A percentile compares a stretch with the other conserved stretches of the same genome.
Evolutionary conservation across 73 alveolate species (phyloP).

Genomic region (Stentor roeselii): DNA sequence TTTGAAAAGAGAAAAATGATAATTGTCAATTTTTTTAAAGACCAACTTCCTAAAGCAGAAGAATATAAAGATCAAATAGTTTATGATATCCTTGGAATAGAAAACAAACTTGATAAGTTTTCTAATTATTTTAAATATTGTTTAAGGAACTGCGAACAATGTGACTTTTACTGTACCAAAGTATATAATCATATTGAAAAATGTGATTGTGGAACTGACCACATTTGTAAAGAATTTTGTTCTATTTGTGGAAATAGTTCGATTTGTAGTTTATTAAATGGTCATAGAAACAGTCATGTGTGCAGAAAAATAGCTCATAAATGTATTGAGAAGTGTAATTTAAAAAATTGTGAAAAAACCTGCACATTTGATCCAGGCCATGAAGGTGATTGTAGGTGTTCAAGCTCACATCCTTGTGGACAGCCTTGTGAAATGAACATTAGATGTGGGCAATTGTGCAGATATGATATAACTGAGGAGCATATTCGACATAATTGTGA

Average conservation of each 20-base stretch:
- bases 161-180: background rate
- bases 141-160: background rate
- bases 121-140: background rate
- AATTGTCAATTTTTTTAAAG: background rate
- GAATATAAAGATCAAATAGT: background rate
- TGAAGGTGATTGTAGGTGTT: background rate
- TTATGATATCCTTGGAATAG: background rate
- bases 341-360: background rate
- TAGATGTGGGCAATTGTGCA: background rate
- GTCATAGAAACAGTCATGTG: background rate
- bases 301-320: background rate
- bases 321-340: background rate
- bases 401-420: slow-evolving; percentile 2
- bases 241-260: background rate
- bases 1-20: background rate
- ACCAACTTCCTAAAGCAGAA: background rate
- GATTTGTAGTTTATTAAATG: background rate
- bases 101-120: background rate
- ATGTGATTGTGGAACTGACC: slow-evolving; percentile 21
- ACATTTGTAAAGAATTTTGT: background rate
- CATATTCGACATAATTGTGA: slow-evolving; percentile 20
- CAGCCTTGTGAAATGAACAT: background rate
- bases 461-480: background rate
- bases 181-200: background rate
- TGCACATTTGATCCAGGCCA: background rate